Conservation (phyloP, 768 basidiomycete genomes). For the Termitomyces sp. region DNA sequence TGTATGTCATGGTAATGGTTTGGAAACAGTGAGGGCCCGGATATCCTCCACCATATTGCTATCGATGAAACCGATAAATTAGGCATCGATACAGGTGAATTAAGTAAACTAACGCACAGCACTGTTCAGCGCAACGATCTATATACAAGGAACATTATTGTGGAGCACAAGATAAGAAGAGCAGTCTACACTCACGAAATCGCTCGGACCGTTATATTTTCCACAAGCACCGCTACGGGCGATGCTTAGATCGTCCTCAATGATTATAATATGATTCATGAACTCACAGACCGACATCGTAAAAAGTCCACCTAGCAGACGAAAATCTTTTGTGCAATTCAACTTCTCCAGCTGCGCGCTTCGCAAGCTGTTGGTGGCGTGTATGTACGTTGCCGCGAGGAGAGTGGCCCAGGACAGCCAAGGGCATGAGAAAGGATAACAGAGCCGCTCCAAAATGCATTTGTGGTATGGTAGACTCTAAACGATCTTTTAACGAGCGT, state of each 20-base stretch:
- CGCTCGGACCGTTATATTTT: conserved; percentile 24
- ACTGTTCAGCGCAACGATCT: conserved; percentile 53
- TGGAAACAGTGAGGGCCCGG: conserved; percentile 63
- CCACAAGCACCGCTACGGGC: conserved; percentile 52
- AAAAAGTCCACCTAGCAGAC: conserved; percentile 46
- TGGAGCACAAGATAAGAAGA: background rate
- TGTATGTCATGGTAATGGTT: conserved; percentile 53
- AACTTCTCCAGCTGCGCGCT: conserved; percentile 37
- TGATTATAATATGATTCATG: background rate
- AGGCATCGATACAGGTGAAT: background rate
- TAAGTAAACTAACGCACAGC: conserved; percentile 19
- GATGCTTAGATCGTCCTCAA: background rate
- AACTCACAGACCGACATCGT: conserved; percentile 46
- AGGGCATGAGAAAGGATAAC: conserved; percentile 27
- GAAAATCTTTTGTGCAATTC: conserved; percentile 32
- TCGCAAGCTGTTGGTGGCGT: conserved; percentile 45
- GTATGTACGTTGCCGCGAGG: conserved; percentile 18
- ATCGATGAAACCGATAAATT: background rate
- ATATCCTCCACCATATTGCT: conserved; percentile 54
- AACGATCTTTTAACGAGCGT: conserved; percentile 11
- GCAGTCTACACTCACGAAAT: conserved; percentile 33
- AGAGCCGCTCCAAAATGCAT: conserved; percentile 21
- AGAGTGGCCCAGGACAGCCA: conserved; percentile 27
- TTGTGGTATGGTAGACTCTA: conserved; percentile 14
- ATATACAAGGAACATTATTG: conserved; percentile 14